These are phyloP conservation scores for Albizia julibrissin DNA, from an alignment of 306 rosid species.

Conservation along the genomic window DNA sequence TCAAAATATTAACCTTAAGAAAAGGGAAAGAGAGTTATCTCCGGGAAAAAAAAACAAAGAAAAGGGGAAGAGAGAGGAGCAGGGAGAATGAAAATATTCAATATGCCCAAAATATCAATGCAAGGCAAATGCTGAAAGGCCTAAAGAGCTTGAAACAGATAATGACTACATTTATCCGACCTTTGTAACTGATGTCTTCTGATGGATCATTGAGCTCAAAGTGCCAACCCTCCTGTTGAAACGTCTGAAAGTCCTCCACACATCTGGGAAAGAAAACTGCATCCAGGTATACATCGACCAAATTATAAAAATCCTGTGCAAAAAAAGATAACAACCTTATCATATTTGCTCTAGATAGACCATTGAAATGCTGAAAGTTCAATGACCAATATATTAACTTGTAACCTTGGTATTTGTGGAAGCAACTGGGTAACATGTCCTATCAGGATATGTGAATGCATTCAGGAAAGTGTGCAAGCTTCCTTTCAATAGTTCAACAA, in stretches of 20 bases:
- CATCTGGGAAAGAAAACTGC: slow-evolving; percentile 98
- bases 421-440: slow-evolving; percentile 97
- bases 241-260: slow-evolving; percentile 77
- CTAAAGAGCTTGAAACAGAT: background rate
- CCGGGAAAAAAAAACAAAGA: background rate
- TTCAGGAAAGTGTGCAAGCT: slow-evolving; percentile 91
- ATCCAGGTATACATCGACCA: slow-evolving; percentile 94
- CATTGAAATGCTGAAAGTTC: slow-evolving; percentile 5
- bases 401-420: slow-evolving; percentile 88
- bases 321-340: slow-evolving; percentile 15
- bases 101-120: slow-evolving; percentile 1
- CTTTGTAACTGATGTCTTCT: slow-evolving; percentile 87
- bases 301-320: slow-evolving; percentile 85
- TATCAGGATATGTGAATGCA: slow-evolving; percentile 96
- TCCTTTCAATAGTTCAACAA: slow-evolving; percentile 90
- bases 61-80: background rate
- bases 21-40: background rate
- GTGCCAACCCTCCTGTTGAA: slow-evolving; percentile 99
- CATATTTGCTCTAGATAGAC: slow-evolving; percentile 8
- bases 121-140: background rate
- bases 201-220: slow-evolving; percentile 93
- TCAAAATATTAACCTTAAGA: slow-evolving; percentile 24
- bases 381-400: background rate
- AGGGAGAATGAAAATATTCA: background rate
- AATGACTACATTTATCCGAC: slow-evolving; percentile 35